These are phyloP conservation scores for Fusarium redolens DNA, from an alignment of 2,329 filamentous ascomycete species.

Conservation along the genomic window DNA sequence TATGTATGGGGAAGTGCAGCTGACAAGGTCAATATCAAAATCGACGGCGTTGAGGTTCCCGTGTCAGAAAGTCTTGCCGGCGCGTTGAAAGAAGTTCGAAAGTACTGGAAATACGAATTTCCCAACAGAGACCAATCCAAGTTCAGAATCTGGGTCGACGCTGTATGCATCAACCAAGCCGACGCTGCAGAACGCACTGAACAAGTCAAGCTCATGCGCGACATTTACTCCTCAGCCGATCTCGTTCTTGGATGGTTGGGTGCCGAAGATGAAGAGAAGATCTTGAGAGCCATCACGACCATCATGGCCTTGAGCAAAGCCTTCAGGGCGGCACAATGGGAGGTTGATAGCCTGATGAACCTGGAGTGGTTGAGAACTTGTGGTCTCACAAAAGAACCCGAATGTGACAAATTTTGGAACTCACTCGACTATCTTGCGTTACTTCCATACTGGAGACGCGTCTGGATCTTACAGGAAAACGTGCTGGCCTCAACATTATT, in stretches of 20 bases:
- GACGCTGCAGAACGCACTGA: constrained; percentile 2
- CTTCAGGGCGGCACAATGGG: not conserved
- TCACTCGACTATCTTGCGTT: not conserved
- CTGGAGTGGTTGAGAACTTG: not conserved
- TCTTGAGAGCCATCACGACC: not conserved
- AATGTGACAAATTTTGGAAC: not conserved
- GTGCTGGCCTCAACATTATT: not conserved
- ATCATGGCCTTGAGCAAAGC: not conserved
- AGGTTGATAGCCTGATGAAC: not conserved
- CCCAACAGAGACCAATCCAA: not conserved
- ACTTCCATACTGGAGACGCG: not conserved
- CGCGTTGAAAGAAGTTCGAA: not conserved
- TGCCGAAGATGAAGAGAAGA: not conserved
- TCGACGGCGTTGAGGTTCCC: not conserved
- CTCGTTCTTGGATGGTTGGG: not conserved
- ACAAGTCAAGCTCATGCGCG: constrained; percentile 16
- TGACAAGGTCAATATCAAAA: not conserved
- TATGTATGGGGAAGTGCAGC: not conserved
- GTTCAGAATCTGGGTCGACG: constrained; percentile 9
- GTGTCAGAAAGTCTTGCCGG: not conserved
- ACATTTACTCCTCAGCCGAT: constrained; percentile 7
- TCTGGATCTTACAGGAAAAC: constrained; percentile 1
- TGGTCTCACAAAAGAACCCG: not conserved
- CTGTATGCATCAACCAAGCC: not conserved
- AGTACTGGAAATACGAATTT: not conserved